These are phyloP conservation scores for Podospora didyma DNA, from an alignment of 495 filamentous ascomycete species.

Conservation along the genomic window DNA sequence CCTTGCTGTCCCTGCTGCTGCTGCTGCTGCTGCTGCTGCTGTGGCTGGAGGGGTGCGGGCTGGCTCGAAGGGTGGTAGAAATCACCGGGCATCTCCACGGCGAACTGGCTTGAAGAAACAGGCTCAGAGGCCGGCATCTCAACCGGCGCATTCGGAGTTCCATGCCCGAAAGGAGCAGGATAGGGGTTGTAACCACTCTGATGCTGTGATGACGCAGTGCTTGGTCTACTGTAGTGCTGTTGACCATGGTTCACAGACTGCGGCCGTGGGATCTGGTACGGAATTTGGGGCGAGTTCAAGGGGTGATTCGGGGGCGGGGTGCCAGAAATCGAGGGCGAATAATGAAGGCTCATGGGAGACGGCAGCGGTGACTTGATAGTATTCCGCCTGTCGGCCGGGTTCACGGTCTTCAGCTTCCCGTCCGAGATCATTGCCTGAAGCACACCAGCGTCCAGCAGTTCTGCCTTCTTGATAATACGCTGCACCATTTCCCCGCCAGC, in stretches of 20 bases:
- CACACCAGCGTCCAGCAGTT: conserved; percentile 45
- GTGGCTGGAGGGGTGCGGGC: too few relatives aligned
- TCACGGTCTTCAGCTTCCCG: conserved; percentile 46
- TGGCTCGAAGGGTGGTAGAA: conserved; percentile 25
- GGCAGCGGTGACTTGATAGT: conserved; percentile 24
- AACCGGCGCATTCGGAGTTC: conserved; percentile 10
- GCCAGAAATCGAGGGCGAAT: conserved; percentile 19
- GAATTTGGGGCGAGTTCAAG: conserved; percentile 32
- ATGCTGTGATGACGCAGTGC: conserved; percentile 17
- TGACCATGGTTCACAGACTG: conserved; percentile 14
- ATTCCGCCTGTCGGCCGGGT: conserved; percentile 38
- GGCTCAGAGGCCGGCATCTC: conserved; percentile 20
- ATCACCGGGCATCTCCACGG: conserved; percentile 46
- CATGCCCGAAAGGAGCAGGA: conserved; percentile 8
- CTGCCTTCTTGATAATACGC: conserved; percentile 64
- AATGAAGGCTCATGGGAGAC: conserved; percentile 28
- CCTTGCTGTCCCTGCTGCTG: conserved; percentile 6
- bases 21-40: conserved; percentile 14
- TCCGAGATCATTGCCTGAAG: conserved; percentile 48
- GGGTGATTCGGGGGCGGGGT: conserved; percentile 22
- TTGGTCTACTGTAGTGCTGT: conserved; percentile 7
- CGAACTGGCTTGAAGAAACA: conserved; percentile 10
- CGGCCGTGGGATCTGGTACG: conserved; percentile 40
- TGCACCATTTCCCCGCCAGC: conserved; percentile 61
- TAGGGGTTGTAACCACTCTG: conserved; percentile 1